phyloP scores from a whole-genome alignment of 352 stramenopile genomes.

The Phytophthora tentaculata region DNA sequence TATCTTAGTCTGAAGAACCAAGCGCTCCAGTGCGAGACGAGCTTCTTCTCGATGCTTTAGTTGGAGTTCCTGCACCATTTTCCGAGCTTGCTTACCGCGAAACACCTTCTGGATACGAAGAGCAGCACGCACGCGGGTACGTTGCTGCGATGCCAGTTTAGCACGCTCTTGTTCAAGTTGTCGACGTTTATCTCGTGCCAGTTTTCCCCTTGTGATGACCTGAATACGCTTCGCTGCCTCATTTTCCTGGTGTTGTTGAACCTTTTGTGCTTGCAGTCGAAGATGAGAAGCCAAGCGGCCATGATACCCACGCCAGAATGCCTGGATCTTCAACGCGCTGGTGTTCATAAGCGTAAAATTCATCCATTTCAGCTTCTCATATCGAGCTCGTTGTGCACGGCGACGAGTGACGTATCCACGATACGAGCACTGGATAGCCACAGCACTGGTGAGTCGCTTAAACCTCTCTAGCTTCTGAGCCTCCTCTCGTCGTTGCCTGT shows the following conservation, averaged over 20 bases:
- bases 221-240: slow-evolving; percentile 72
- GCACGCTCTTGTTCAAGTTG: slow-evolving; percentile 37
- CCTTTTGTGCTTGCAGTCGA: slow-evolving; percentile 53
- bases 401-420: slow-evolving; percentile 69
- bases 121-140: slow-evolving; percentile 45
- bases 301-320: slow-evolving; percentile 77
- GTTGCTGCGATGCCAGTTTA: slow-evolving; percentile 38
- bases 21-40: slow-evolving; percentile 53
- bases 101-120: slow-evolving; percentile 71
- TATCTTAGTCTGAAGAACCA: slow-evolving; percentile 65
- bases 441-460: slow-evolving; percentile 46
- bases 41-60: slow-evolving; percentile 55
- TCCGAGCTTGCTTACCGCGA: slow-evolving; percentile 60
- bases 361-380: slow-evolving; percentile 77
- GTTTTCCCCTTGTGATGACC: slow-evolving; percentile 52
- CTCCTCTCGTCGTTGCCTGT: slow-evolving; percentile 38
- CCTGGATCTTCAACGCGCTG: slow-evolving; percentile 78
- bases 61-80: slow-evolving; percentile 40
- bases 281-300: slow-evolving; percentile 67
- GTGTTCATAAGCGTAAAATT: slow-evolving; percentile 64
- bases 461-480: slow-evolving; percentile 45
- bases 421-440: slow-evolving; percentile 68
- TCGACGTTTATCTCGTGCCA: slow-evolving; percentile 47
- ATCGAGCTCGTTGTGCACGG: slow-evolving; percentile 49
- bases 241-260: slow-evolving; percentile 58